Evolutionary conservation across 2,329 filamentous ascomycete genomes (phyloP).

Genomic region (Diaporthe nobilis): DNA sequence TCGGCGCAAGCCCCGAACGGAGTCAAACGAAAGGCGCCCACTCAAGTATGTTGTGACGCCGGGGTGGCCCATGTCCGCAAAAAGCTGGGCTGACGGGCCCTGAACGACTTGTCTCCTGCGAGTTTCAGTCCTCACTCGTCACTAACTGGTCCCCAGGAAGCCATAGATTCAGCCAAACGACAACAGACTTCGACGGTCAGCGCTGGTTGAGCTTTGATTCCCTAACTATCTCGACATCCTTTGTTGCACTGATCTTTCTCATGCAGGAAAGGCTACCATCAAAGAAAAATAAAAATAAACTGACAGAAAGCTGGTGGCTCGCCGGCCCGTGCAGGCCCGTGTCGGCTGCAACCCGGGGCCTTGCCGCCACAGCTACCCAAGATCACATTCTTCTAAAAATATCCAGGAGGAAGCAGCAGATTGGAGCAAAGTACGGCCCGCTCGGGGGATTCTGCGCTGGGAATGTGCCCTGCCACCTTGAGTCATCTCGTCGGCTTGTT

Average conservation of each 20-base stretch:
- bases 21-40: conserved; percentile 62
- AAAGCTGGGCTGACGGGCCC: conserved; percentile 11
- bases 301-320: conserved; percentile 23
- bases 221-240: conserved; percentile 28
- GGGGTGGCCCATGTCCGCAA: conserved; percentile 28
- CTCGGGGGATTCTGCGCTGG: neutral
- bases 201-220: conserved; percentile 47
- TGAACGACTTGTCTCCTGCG: neutral
- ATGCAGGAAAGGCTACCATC: conserved; percentile 38
- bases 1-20: conserved; percentile 53
- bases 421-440: neutral
- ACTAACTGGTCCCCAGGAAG: conserved; percentile 42
- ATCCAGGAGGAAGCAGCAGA: conserved; percentile 17
- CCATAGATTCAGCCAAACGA: conserved; percentile 40
- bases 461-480: conserved; percentile 20
- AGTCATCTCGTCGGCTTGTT: conserved; percentile 9
- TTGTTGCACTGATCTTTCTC: conserved; percentile 40
- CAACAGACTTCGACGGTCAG: conserved; percentile 47
- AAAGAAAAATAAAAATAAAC: conserved; percentile 2
- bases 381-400: conserved; percentile 2
- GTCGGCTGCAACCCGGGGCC: neutral
- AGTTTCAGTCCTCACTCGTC: conserved; percentile 3
- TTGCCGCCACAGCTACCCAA: conserved; percentile 17
- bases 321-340: neutral
- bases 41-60: conserved; percentile 54